These are phyloP conservation scores for Penicillium coprophilum DNA, from an alignment of 495 filamentous ascomycete species.

Conservation along the genomic window DNA sequence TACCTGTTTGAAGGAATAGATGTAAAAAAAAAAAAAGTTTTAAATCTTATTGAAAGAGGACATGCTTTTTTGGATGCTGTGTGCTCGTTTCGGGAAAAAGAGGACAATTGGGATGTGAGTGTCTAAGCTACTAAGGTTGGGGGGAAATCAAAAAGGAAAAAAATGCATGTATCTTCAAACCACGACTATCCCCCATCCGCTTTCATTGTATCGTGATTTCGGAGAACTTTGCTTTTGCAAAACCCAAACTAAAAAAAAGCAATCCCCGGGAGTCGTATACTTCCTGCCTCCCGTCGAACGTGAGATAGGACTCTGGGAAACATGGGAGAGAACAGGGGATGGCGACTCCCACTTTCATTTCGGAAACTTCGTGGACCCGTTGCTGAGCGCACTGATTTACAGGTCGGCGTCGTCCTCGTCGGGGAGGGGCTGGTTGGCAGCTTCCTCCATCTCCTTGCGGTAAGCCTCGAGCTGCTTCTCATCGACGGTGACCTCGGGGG, in stretches of 20 bases:
- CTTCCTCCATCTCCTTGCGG: conserved; percentile 83
- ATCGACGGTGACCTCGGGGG: conserved; percentile 91
- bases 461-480: conserved; percentile 76
- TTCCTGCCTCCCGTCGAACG: conserved; percentile 2
- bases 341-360: conserved; percentile 15
- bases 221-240: conserved; percentile 27
- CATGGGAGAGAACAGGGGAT: not conserved
- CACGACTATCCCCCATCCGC: conserved; percentile 38
- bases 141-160: conserved; percentile 34
- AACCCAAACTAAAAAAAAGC: conserved; percentile 18
- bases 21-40: conserved; percentile 5
- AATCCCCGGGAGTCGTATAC: conserved; percentile 8
- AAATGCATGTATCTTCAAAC: conserved; percentile 43
- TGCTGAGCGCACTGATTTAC: conserved; percentile 40
- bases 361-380: conserved; percentile 19
- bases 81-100: conserved; percentile 28
- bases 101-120: conserved; percentile 38
- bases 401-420: conserved; percentile 90
- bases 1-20: not conserved
- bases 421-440: conserved; percentile 80
- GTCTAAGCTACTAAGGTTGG: conserved; percentile 48
- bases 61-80: conserved; percentile 25
- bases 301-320: not conserved
- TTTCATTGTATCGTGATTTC: conserved; percentile 48
- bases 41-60: conserved; percentile 23